Evolutionary conservation across 257 asterid genomes (phyloP).

Genomic region (Rhazya stricta): DNA sequence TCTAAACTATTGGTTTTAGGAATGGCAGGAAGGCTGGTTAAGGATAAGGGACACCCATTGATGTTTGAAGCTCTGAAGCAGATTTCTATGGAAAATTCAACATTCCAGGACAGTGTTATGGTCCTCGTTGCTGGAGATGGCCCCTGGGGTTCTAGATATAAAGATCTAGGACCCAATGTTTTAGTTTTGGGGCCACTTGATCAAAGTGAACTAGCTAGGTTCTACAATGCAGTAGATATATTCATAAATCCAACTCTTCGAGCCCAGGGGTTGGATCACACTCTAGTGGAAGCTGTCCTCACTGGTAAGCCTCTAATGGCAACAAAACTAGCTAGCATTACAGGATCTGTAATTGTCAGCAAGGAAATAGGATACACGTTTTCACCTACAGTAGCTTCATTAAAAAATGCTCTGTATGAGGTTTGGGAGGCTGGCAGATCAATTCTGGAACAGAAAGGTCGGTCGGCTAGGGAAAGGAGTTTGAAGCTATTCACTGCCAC

Average conservation of each 20-base stretch:
- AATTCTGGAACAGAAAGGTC: constrained; percentile 44
- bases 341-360: constrained; percentile 48
- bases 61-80: constrained; percentile 58
- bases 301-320: constrained; percentile 73
- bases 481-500: constrained; percentile 53
- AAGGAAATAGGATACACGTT: constrained; percentile 61
- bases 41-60: constrained; percentile 76
- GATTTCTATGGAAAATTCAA: constrained; percentile 41
- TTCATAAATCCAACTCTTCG: constrained; percentile 72
- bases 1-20: constrained; percentile 45
- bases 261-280: constrained; percentile 79
- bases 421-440: constrained; percentile 55
- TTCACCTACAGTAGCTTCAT: constrained; percentile 49
- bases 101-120: constrained; percentile 34
- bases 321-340: constrained; percentile 60
- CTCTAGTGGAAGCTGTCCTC: constrained; percentile 63
- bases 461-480: constrained; percentile 48
- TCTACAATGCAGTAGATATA: constrained; percentile 54
- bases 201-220: constrained; percentile 42
- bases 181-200: constrained; percentile 54
- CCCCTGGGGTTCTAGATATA: constrained; percentile 67
- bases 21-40: constrained; percentile 71
- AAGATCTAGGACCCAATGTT: constrained; percentile 44
- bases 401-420: constrained; percentile 49
- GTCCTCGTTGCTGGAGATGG: constrained; percentile 78